Evolutionary conservation across 2,329 filamentous ascomycete species (phyloP), one percentile per base, ranked within the genome.

Genomic region (Scedosporium aurantiacum): DNA sequence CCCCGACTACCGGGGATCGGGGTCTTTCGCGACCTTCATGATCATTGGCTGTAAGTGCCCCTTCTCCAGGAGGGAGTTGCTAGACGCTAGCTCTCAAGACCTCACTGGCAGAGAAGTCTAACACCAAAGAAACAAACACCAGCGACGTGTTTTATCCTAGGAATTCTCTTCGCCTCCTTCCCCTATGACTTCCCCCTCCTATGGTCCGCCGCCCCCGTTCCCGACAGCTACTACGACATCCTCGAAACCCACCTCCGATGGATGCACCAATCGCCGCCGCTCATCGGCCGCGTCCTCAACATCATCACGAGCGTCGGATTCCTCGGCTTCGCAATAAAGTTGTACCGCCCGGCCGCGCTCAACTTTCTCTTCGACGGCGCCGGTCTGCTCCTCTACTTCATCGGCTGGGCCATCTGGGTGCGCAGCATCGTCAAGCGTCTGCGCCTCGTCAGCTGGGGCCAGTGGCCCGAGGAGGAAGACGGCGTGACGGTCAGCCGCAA

Each of bases 391-490:
- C 82, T 91, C 67, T 94, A 93, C 75, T 81, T 93, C 61, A 91
- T 94, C 68, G 94, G 91, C 64, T 85, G 95, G 60, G 90, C 91
- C 57, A 89, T 99, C 68, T 99, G 97, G 75, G 84, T 96, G 66
- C 88, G 92, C 68, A 99, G 99, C 75, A 96, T 97, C 69, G 88
- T 97, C 72, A 96, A 96, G 79, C 94, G 93, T 4, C 81, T 99
- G 72, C 81, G 92, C 65, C 87, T 93, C 63, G 88, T 97, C 47
- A 90, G 84, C 63, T 95, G 82, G 74, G 72, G 75, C 66, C 62
- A 66, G 43, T 73, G 75, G 61, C 71, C 75, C 28, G 76, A 75
- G 61, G 75, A 72, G 54, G 74, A 76, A 63, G 79, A 81, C 5
- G 83, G 80, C 25, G 78, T 88, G 65, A 81, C 88, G 8, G 79